Evolutionary conservation across 495 filamentous ascomycete genomes (phyloP).

Genomic region (Tuber magnatum): DNA sequence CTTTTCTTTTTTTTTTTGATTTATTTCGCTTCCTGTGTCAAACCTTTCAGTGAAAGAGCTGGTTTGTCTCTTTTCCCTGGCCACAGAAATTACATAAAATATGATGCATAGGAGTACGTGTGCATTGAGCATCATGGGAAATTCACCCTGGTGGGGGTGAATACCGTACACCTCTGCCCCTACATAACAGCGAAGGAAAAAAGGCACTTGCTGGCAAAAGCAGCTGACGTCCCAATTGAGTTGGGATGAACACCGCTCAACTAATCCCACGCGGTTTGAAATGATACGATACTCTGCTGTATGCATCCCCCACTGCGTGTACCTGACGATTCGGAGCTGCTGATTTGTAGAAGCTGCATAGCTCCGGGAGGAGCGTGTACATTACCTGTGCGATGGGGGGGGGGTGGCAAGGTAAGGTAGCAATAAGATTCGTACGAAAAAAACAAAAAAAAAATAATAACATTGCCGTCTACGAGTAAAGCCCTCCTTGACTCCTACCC

Average conservation of each 20-base stretch:
- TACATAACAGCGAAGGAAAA: background rate
- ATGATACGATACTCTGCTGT: background rate
- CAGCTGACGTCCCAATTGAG: background rate
- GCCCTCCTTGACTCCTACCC: background rate
- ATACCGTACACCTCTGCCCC: background rate
- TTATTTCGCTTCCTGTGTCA: background rate
- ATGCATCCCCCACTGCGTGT: background rate
- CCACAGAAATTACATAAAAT: conserved; percentile 1
- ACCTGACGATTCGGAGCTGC: background rate
- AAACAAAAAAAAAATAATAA: background rate
- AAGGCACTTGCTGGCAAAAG: background rate
- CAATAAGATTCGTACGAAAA: background rate
- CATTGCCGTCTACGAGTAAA: background rate
- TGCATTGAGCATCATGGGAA: background rate
- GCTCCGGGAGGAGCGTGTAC: background rate
- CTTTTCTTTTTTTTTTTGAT: background rate
- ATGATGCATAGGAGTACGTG: background rate
- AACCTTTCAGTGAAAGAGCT: background rate
- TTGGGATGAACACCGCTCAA: background rate
- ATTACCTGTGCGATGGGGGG: background rate
- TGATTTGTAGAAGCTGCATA: background rate
- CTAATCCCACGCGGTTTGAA: background rate
- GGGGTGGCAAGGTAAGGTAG: background rate
- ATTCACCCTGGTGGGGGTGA: background rate
- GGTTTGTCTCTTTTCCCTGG: background rate